These are phyloP conservation scores for Populus tomentosa DNA, from an alignment of 441 rosid genomes.

Conservation along the genomic window DNA sequence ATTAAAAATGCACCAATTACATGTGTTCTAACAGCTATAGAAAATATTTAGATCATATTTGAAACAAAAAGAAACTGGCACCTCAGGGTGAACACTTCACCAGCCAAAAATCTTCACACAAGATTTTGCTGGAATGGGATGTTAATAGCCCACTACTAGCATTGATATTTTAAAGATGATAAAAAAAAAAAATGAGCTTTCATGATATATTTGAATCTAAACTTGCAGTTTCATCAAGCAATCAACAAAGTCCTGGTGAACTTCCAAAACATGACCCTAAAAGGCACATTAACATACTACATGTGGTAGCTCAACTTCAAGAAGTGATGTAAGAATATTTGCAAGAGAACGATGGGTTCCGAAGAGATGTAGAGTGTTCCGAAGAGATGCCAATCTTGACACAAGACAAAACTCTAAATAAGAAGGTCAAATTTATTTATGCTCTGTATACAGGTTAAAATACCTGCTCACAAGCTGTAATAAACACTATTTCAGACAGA, in stretches of 20 bases:
- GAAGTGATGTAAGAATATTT: not conserved
- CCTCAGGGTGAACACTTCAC: not conserved
- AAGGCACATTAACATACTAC: not conserved
- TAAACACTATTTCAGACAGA: not conserved
- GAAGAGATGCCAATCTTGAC: not conserved
- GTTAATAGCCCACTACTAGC: not conserved
- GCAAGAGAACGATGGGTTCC: not conserved
- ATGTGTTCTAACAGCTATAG: not conserved
- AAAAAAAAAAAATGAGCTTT: not conserved
- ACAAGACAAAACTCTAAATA: not conserved
- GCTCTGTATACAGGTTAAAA: not conserved
- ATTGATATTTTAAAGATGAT: not conserved
- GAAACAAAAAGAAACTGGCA: not conserved
- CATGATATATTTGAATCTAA: not conserved
- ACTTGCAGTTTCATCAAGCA: not conserved
- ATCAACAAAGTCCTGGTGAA: not conserved
- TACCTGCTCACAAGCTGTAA: not conserved
- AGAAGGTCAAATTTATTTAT: not conserved
- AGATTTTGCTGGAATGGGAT: not conserved
- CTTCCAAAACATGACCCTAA: not conserved
- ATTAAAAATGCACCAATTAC: not conserved
- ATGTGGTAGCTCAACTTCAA: not conserved
- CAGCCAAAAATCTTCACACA: not conserved
- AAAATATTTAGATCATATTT: not conserved
- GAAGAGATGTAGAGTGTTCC: not conserved